A percentile compares a stretch with the other conserved stretches of the same genome.
These are phyloP conservation scores for Delitschia confertaspora DNA, from an alignment of 495 filamentous ascomycete genomes.

Conservation along the genomic window DNA sequence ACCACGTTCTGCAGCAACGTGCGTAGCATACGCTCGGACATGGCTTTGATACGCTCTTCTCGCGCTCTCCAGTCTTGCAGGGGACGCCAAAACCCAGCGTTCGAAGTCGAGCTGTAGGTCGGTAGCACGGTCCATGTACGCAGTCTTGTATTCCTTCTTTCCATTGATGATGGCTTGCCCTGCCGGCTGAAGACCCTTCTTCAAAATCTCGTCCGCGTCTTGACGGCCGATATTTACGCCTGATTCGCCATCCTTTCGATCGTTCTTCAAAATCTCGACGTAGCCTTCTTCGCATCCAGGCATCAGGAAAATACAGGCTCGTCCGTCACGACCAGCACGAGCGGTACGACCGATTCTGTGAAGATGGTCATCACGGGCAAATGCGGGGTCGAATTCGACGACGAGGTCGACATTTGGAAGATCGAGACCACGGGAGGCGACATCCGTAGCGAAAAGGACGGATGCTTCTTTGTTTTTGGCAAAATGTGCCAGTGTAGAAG, in stretches of 20 bases:
- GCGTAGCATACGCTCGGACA: conserved; percentile 88
- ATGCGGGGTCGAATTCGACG: conserved; percentile 90
- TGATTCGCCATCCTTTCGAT: conserved; percentile 49
- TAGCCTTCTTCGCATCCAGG: conserved; percentile 90
- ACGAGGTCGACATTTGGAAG: conserved; percentile 88
- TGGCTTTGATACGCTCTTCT: conserved; percentile 82
- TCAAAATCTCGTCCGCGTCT: conserved; percentile 52
- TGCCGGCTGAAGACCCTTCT: conserved; percentile 46
- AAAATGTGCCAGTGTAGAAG: conserved; percentile 73
- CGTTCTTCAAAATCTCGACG: conserved; percentile 57
- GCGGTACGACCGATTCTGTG: conserved; percentile 94
- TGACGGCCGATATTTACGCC: conserved; percentile 41
- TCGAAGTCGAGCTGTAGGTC: conserved; percentile 71
- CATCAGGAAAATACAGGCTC: conserved; percentile 77
- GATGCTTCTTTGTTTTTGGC: conserved; percentile 51
- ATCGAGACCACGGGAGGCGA: conserved; percentile 88
- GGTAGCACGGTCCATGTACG: conserved; percentile 58
- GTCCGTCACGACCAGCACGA: conserved; percentile 80
- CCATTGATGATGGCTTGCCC: conserved; percentile 28
- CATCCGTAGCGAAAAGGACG: conserved; percentile 86
- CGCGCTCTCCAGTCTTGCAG: conserved; percentile 58
- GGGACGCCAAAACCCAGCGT: conserved; percentile 56
- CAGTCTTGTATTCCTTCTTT: conserved; percentile 39
- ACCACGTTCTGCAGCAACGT: conserved; percentile 68
- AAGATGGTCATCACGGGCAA: conserved; percentile 80